A percentile compares a stretch with the other conserved stretches of the same genome.
Evolutionary conservation across 345 rosid genomes (phyloP).

Genomic region (Isatis tinctoria): DNA sequence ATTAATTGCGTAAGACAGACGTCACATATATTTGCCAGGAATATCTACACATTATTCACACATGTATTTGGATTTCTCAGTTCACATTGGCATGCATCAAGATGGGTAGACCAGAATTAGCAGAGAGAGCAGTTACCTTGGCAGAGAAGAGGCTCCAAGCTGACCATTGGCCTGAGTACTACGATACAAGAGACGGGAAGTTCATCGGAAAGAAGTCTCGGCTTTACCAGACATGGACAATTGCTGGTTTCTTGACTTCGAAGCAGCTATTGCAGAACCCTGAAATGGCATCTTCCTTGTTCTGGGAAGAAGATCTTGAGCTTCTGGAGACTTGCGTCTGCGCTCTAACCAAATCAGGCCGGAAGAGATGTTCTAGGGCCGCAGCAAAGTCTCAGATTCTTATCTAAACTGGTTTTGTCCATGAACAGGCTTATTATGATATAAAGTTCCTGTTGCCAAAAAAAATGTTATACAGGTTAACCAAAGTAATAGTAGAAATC

Average conservation of each 20-base stretch:
- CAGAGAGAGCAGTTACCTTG: conserved; percentile 58
- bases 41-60: not conserved
- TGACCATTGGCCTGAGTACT: conserved; percentile 89
- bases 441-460: not conserved
- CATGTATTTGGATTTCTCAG: conserved; percentile 27
- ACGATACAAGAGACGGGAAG: conserved; percentile 71
- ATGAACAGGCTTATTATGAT: conserved; percentile 4
- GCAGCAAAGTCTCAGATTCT: conserved; percentile 77
- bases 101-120: conserved; percentile 68
- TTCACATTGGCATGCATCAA: conserved; percentile 89
- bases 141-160: conserved; percentile 66
- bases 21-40: not conserved
- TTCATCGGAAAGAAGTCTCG: conserved; percentile 78
- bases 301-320: conserved; percentile 84
- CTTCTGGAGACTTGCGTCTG: conserved; percentile 72
- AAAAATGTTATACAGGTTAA: conserved; percentile 8
- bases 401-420: conserved; percentile 33
- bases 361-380: conserved; percentile 67
- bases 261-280: conserved; percentile 66
- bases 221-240: conserved; percentile 80
- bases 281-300: conserved; percentile 56
- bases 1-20: not conserved
- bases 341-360: conserved; percentile 56
- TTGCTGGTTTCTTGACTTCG: conserved; percentile 70
- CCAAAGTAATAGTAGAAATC: not conserved